Evolutionary conservation across 345 rosid species (phyloP).

Genomic region (Eucalyptus rudis): DNA sequence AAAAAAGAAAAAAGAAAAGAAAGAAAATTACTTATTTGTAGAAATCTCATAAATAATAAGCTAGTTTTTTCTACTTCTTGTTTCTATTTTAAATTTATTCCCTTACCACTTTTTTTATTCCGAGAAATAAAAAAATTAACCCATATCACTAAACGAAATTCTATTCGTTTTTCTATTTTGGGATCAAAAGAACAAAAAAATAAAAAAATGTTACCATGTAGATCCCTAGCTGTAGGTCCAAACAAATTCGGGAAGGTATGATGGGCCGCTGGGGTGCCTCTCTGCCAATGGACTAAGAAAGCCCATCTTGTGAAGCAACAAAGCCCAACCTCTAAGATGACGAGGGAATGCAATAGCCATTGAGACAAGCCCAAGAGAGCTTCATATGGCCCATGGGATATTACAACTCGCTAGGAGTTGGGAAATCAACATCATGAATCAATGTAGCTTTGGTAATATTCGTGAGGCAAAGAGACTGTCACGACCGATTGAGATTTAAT

Average conservation of each 20-base stretch:
- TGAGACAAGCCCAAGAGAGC: background rate
- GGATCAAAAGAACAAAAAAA: too few species aligned
- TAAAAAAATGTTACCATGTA: too few species aligned
- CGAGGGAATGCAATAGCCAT: background rate
- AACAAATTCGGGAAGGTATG: background rate
- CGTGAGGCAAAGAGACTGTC: background rate
- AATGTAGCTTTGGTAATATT: background rate
- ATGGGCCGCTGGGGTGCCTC: background rate
- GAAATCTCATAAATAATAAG: accelerated
- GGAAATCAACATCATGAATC: background rate
- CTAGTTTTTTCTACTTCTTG: accelerated
- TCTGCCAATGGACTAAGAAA: background rate
- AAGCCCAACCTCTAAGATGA: background rate
- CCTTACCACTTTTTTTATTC: accelerated
- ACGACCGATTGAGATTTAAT: background rate
- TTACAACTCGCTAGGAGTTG: background rate
- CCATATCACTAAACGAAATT: accelerated
- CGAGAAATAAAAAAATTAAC: accelerated
- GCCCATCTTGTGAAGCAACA: background rate
- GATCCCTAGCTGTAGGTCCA: background rate
- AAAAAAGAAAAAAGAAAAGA: too few species aligned
- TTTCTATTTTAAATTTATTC: accelerated
- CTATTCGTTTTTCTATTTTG: accelerated
- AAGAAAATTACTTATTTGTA: too few species aligned
- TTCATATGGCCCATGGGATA: background rate